These are phyloP conservation scores for Neltuma alba DNA, from an alignment of 306 rosid genomes.

Conservation along the genomic window DNA sequence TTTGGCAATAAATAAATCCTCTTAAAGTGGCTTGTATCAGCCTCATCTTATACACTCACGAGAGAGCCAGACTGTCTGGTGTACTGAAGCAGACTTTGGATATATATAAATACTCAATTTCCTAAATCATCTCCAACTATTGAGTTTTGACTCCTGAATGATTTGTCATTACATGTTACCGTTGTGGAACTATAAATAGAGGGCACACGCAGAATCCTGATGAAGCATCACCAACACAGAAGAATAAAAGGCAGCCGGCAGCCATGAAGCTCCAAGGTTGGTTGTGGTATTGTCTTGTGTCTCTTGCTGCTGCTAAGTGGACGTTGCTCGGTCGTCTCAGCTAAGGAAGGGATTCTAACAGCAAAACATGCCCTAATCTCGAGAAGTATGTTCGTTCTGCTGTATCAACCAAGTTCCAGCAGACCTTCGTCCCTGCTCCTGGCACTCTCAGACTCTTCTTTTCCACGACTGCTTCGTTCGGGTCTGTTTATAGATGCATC, in stretches of 20 bases:
- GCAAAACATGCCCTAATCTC: constrained; percentile 67
- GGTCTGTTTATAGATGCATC: constrained; percentile 32
- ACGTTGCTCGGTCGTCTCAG: constrained; percentile 44
- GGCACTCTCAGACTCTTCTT: constrained; percentile 90
- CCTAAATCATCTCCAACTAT: constrained; percentile 19
- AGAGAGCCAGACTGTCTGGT: constrained; percentile 47
- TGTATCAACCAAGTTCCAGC: constrained; percentile 58
- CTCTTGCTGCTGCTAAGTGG: neutral
- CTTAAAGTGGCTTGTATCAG: constrained; percentile 22
- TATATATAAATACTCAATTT: neutral
- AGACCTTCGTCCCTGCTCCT: constrained; percentile 81
- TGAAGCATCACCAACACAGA: neutral
- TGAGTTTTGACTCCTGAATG: neutral
- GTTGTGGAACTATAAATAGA: neutral
- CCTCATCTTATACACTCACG: neutral
- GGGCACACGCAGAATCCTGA: neutral
- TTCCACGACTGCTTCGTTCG: constrained; percentile 86
- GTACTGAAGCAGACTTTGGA: constrained; percentile 24
- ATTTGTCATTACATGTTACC: neutral
- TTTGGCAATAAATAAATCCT: too few relatives aligned
- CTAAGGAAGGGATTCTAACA: constrained; percentile 59
- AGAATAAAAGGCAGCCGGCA: neutral
- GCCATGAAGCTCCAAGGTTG: constrained; percentile 31
- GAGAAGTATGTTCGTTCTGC: constrained; percentile 73
- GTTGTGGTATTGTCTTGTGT: constrained; percentile 10